phyloP scores from a whole-genome alignment of 129 eudicot genomes.

The Rutidosis leptorrhynchoides region DNA sequence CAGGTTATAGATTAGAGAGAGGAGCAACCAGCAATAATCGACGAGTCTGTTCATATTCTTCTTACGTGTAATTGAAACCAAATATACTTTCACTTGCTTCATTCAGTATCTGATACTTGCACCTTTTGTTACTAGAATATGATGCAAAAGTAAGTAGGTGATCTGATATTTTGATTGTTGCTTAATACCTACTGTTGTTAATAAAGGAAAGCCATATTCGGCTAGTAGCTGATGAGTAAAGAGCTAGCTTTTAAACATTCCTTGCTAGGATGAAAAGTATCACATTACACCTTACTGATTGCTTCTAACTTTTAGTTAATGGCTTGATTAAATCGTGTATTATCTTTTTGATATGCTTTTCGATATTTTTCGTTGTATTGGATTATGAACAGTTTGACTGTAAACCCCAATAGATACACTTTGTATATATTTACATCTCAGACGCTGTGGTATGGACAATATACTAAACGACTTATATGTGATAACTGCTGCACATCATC shows the following conservation, averaged over 20 bases:
- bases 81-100: not conserved
- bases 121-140: not conserved
- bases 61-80: conserved; percentile 11
- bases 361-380: no score
- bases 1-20: conserved; percentile 32
- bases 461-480: no score
- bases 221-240: not conserved
- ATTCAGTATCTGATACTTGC: not conserved
- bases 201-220: not conserved
- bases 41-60: conserved; percentile 6
- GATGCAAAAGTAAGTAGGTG: not conserved
- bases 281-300: not conserved
- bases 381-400: no score
- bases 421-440: no score
- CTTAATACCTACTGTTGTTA: not conserved
- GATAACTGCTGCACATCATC: no score
- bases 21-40: conserved; percentile 8
- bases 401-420: no score
- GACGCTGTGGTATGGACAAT: no score
- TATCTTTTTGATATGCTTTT: not conserved
- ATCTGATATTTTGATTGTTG: not conserved
- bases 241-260: not conserved
- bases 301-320: not conserved
- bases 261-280: not conserved
- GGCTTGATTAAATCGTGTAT: not conserved